Evolutionary conservation across 768 basidiomycete genomes (phyloP).

Genomic region (Multifurca ochricompacta): DNA sequence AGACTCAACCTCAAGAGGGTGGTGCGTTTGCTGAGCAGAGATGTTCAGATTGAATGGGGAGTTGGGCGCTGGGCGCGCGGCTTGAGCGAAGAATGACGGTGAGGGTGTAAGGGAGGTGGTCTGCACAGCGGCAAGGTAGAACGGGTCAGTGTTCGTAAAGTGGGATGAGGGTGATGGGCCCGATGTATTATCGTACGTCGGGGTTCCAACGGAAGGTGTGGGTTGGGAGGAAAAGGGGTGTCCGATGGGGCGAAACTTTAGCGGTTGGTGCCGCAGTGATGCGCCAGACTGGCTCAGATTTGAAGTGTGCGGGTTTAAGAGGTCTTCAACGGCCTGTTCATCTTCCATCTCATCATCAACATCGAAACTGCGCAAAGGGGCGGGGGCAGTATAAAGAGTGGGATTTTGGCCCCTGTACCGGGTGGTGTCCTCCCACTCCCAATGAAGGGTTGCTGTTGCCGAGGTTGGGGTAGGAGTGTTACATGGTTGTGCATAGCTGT

Average conservation of each 20-base stretch:
- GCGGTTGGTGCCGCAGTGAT: constrained; percentile 5
- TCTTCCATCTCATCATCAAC: constrained; percentile 37
- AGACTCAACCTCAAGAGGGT: constrained; percentile 14
- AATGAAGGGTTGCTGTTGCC: constrained; percentile 27
- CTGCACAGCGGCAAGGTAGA: constrained; percentile 40
- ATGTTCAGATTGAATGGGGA: constrained; percentile 17
- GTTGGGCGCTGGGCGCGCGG: constrained; percentile 10
- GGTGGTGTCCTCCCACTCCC: constrained; percentile 24
- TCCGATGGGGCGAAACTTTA: constrained; percentile 14
- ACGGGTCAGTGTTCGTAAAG: constrained; percentile 45
- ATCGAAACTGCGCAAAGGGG: constrained; percentile 22
- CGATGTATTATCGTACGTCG: constrained; percentile 4
- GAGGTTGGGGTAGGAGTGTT: constrained; percentile 33
- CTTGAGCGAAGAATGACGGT: constrained; percentile 18
- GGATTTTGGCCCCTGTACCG: constrained; percentile 3
- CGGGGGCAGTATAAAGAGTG: constrained; percentile 16
- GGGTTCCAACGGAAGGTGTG: neutral
- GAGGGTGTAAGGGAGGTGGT: constrained; percentile 11
- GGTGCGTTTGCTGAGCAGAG: constrained; percentile 13
- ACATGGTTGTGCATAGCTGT: constrained; percentile 33
- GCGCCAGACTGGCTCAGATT: neutral
- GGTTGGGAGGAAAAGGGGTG: constrained; percentile 23
- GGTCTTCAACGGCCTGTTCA: constrained; percentile 38
- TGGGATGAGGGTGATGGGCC: constrained; percentile 23
- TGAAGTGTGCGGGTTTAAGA: constrained; percentile 32